These are phyloP conservation scores for Neurospora sp. DNA, from an alignment of 495 filamentous ascomycete genomes.

Conservation along the genomic window DNA sequence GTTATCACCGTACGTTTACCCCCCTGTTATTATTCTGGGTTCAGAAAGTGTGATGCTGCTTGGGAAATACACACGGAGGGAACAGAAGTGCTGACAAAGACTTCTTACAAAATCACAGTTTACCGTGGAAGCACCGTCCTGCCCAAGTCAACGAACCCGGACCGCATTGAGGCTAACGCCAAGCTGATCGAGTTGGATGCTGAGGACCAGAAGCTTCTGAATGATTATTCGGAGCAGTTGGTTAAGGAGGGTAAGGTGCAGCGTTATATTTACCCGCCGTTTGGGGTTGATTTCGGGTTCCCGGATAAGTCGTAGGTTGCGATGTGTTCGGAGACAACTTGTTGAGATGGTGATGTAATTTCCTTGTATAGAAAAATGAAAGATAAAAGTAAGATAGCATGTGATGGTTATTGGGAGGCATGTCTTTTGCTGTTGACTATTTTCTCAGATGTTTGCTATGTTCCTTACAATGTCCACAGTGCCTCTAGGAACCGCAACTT, in stretches of 20 bases:
- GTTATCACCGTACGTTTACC: slow-evolving; percentile 57
- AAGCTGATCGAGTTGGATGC: slow-evolving; percentile 57
- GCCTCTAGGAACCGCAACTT: background rate
- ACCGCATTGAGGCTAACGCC: slow-evolving; percentile 64
- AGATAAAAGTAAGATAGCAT: background rate
- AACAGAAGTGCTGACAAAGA: background rate
- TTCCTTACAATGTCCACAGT: background rate
- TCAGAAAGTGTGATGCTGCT: background rate
- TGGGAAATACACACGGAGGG: background rate
- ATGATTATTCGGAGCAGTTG: slow-evolving; percentile 48
- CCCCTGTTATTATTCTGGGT: background rate
- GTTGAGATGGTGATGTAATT: background rate
- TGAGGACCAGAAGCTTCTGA: slow-evolving; percentile 54
- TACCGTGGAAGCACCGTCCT: slow-evolving; percentile 63
- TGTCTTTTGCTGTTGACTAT: background rate
- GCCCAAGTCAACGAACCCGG: slow-evolving; percentile 67
- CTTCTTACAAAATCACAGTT: slow-evolving; percentile 31
- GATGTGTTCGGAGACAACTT: background rate
- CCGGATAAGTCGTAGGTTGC: slow-evolving; percentile 49
- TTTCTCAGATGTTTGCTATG: background rate
- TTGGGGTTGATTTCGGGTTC: slow-evolving; percentile 69
- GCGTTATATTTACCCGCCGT: slow-evolving; percentile 70
- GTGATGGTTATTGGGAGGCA: background rate
- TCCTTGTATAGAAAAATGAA: background rate
- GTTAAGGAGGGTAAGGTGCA: slow-evolving; percentile 49